Base-by-base conservation (phyloP, 2,329 filamentous ascomycete species). In the Ambrosiella cleistominuta region DNA sequence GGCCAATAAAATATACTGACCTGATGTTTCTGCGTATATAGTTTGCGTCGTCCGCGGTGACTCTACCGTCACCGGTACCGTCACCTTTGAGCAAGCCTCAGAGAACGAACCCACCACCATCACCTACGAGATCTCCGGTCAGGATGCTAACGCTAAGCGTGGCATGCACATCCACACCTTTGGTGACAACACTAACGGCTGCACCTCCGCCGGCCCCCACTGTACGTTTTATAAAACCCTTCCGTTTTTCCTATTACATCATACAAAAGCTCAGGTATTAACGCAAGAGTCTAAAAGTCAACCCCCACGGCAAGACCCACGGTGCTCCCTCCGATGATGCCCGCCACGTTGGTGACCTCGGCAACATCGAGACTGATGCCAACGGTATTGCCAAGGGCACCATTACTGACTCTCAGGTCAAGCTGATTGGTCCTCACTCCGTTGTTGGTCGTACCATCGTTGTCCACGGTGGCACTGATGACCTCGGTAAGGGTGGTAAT, bases 121-220 rank as follows among this genome's bases (percentile, higher is more conserved):
- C 76, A 81, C 85, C 69, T 98, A 87, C 84, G 82, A 96, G 75
- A 89, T 98, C 74, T 79, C 80, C 62, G 91, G 93, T 75, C 79
- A 96, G 75, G 90, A 97, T 70, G 69, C 91, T 75, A 95, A 95
- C 72, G 90, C 93, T 70, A 82, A 95, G 83, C 91, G 93, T 75
- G 93, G 88, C 74, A 89, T 97, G 81, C 93, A 98, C 80, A 84
- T 98, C 70, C 93, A 98, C 79, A 88, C 93, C 73, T 98, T 95
- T 69, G 93, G 93, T 72, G 93, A 97, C 81, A 97, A 97, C 82
- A 97, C 93, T 80, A 98, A 98, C 76, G 93, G 93, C 73, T 98
- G 93, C 86, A 97, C 91, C 65, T 95, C 87, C 65, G 93, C 93
- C 65, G 93, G 93, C 57, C 91, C 93, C 74, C 93, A 98, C 79